These are phyloP conservation scores for Penicillium vulpinum DNA, from an alignment of 2,329 filamentous ascomycete species.

Conservation along the genomic window DNA sequence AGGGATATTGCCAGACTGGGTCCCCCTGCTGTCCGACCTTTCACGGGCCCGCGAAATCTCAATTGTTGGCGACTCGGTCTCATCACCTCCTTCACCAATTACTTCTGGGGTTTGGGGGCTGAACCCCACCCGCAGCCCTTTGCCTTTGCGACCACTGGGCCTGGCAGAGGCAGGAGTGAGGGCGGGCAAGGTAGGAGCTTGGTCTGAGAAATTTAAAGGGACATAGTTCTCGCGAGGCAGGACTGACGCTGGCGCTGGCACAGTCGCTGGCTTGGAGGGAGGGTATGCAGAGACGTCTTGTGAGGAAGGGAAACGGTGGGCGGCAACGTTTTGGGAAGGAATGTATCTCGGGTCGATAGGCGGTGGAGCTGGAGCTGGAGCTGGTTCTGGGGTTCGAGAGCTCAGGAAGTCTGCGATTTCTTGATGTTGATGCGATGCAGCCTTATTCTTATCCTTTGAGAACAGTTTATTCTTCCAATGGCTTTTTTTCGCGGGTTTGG, in stretches of 20 bases:
- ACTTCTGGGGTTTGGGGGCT: conserved; percentile 70
- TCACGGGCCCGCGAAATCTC: conserved; percentile 63
- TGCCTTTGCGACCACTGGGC: conserved; percentile 50
- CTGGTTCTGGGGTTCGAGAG: conserved; percentile 23
- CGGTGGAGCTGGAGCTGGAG: conserved; percentile 21
- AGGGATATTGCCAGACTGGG: conserved; percentile 13
- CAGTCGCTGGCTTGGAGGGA: neutral
- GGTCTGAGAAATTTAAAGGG: conserved; percentile 19
- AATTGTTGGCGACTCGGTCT: conserved; percentile 69
- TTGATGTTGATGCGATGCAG: conserved; percentile 39
- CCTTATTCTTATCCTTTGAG: conserved; percentile 42
- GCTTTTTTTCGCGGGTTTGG: conserved; percentile 35
- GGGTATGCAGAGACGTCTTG: conserved; percentile 27
- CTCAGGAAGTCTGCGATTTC: conserved; percentile 60
- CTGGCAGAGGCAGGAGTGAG: conserved; percentile 24
- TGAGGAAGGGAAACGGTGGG: conserved; percentile 34
- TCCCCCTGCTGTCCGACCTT: conserved; percentile 16
- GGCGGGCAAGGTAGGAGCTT: neutral
- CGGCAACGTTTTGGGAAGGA: conserved; percentile 37
- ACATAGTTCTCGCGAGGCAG: conserved; percentile 24
- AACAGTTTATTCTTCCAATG: conserved; percentile 55
- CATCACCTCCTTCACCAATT: conserved; percentile 90
- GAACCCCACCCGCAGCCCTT: conserved; percentile 74
- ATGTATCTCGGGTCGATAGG: conserved; percentile 31
- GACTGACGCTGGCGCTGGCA: conserved; percentile 18